Conservation (phyloP, 306 rosid genomes). For the Cotoneaster glaucophyllus region DNA sequence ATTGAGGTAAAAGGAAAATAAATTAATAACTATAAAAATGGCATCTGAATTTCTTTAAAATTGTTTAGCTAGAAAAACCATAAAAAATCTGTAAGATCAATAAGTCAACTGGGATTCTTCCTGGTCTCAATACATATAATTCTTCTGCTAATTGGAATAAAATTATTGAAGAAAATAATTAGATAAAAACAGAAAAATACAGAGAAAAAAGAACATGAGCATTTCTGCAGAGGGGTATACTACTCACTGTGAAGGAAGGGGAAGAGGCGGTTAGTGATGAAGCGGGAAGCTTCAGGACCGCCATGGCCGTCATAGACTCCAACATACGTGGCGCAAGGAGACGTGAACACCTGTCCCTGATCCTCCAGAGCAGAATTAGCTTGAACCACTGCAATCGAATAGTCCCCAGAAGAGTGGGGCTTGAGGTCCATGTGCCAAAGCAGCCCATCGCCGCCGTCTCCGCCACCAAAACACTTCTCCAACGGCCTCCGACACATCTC, state of each 20-base stretch:
- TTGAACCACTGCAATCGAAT: conserved; percentile 88
- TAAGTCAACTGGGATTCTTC: not conserved
- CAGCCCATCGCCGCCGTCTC: conserved; percentile 46
- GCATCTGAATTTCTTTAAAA: not conserved
- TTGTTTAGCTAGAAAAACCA: not conserved
- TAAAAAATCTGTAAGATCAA: not conserved
- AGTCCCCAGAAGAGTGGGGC: conserved; percentile 87
- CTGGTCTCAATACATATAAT: not conserved
- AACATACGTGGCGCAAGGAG: conserved; percentile 65
- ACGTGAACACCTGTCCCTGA: conserved; percentile 82
- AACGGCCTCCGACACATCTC: conserved; percentile 44
- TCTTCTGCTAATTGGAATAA: not conserved
- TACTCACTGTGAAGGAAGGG: conserved; percentile 43
- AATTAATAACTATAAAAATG: not conserved
- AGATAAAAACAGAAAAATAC: not conserved
- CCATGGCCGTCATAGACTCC: conserved; percentile 78
- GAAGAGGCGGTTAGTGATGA: conserved; percentile 45
- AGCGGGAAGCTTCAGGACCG: conserved; percentile 66
- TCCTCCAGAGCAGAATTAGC: conserved; percentile 84
- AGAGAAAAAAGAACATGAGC: not conserved
- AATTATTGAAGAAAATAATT: not conserved
- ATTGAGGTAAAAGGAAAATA: not conserved
- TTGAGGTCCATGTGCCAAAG: conserved; percentile 82
- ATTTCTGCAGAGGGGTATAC: not conserved
- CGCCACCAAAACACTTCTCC: conserved; percentile 53